phyloP scores from a whole-genome alignment of 495 filamentous ascomycete species.

The Umbilicaria muhlenbergii region DNA sequence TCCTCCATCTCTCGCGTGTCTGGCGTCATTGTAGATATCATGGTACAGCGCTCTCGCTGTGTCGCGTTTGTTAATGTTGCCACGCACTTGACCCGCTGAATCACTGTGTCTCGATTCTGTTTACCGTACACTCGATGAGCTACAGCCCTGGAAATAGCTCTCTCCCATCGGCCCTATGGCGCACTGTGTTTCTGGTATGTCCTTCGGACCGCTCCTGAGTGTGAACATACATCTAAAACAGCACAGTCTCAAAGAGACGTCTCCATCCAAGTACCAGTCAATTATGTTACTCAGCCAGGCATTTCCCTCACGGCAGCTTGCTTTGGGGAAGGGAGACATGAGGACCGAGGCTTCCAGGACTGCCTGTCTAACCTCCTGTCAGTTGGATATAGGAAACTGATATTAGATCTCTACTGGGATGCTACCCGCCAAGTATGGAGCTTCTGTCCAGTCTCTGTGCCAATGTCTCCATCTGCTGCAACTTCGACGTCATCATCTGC shows the following conservation, averaged over 20 bases:
- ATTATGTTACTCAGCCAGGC: constrained; percentile 39
- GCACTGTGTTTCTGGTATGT: constrained; percentile 1
- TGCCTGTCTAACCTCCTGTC: constrained; percentile 49
- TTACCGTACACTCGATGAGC: constrained; percentile 3
- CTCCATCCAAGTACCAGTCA: constrained; percentile 40
- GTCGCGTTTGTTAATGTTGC: constrained; percentile 18
- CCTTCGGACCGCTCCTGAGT: neutral
- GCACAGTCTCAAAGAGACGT: constrained; percentile 45
- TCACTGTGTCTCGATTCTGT: neutral
- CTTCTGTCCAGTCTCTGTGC: constrained; percentile 37
- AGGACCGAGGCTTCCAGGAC: constrained; percentile 25
- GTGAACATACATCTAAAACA: neutral
- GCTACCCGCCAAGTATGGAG: constrained; percentile 31
- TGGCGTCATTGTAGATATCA: too few species aligned
- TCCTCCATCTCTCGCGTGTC: too few species aligned
- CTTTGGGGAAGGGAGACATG: constrained; percentile 36
- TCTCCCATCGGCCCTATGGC: constrained; percentile 1
- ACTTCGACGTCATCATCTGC: neutral
- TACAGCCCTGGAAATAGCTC: constrained; percentile 5
- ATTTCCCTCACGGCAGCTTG: constrained; percentile 41
- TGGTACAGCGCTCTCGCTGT: neutral
- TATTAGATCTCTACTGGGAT: constrained; percentile 55
- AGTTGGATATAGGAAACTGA: constrained; percentile 39
- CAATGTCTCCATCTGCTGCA: neutral
- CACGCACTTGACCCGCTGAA: neutral